Percentiles rank a stretch among this genome's conserved stretches.
Evolutionary conservation across 1,284 basidiomycete genomes (phyloP).

Genomic region (Microbotryum lychnidis-dioicae): DNA sequence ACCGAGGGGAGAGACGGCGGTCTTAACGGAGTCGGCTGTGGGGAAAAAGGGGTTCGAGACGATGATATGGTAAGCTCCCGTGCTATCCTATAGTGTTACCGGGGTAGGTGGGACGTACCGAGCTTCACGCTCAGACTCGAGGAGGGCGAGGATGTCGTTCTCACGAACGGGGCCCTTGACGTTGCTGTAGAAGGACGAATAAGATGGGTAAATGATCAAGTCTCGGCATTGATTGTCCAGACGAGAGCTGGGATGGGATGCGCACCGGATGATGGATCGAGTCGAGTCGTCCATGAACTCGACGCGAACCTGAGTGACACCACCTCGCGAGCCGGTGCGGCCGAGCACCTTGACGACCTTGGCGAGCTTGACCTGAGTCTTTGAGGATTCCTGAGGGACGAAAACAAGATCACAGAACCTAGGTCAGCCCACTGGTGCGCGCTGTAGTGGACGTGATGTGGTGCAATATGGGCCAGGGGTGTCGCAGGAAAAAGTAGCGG

Average conservation of each 20-base stretch:
- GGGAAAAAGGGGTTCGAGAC: neutral
- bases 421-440: too few relatives aligned
- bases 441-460: too few relatives aligned
- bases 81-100: too few relatives aligned
- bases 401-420: neutral
- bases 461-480: too few relatives aligned
- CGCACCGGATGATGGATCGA: conserved; percentile 81
- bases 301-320: conserved; percentile 98
- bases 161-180: conserved; percentile 97
- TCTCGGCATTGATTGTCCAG: neutral
- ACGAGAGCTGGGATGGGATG: neutral
- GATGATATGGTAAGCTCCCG: neutral
- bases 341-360: conserved; percentile 97
- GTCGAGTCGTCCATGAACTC: conserved; percentile 98
- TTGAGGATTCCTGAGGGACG: conserved; percentile 41
- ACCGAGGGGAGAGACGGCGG: neutral
- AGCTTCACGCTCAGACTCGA: conserved; percentile 99
- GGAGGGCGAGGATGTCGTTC: conserved; percentile 92
- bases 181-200: conserved; percentile 46
- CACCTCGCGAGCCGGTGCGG: conserved; percentile 97
- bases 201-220: too few relatives aligned
- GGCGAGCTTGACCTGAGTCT: conserved; percentile 88
- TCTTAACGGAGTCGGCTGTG: conserved; percentile 25
- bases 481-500: too few relatives aligned
- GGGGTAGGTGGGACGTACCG: conserved; percentile 51